Evolutionary conservation across 306 rosid species (phyloP).

Genomic region (Gastrolobium bilobum): DNA sequence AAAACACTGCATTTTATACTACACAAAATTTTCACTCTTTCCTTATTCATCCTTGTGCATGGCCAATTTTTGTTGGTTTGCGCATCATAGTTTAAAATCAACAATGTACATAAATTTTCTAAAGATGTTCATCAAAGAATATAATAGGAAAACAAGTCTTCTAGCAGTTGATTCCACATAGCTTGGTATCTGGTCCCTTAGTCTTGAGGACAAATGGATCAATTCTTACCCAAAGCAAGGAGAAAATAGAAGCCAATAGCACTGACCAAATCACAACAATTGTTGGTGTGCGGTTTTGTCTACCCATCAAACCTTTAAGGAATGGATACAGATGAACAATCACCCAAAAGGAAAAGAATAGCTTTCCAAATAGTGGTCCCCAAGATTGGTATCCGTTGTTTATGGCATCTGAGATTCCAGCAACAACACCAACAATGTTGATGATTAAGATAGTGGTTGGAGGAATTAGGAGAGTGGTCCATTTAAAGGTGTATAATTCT

Average conservation of each 20-base stretch:
- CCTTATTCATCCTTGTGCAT: conserved; percentile 66
- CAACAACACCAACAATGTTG: conserved; percentile 89
- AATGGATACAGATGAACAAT: conserved; percentile 90
- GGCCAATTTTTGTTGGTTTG: conserved; percentile 40
- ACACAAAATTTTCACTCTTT: conserved; percentile 62
- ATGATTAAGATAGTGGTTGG: conserved; percentile 86
- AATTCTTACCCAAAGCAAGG: conserved; percentile 90
- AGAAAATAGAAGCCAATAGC: conserved; percentile 90
- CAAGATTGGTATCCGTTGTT: conserved; percentile 87
- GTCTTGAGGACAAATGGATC: conserved; percentile 85
- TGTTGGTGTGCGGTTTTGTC: conserved; percentile 93
- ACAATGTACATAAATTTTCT: conserved; percentile 56
- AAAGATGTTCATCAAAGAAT: conserved; percentile 55
- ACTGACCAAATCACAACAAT: conserved; percentile 93
- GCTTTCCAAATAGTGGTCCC: conserved; percentile 94
- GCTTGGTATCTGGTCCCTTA: conserved; percentile 81
- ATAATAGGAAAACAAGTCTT: conserved; percentile 36
- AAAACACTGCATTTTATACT: conserved; percentile 57
- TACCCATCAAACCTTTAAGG: conserved; percentile 94
- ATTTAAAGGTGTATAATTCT: conserved; percentile 76
- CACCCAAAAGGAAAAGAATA: conserved; percentile 92
- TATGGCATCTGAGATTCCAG: conserved; percentile 92
- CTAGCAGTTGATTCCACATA: conserved; percentile 88
- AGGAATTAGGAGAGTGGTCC: conserved; percentile 90
- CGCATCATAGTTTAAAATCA: conserved; percentile 49